These are phyloP conservation scores for Chloranthus sessilifolius DNA, from an alignment of 164 flowering plant species.

Conservation along the genomic window DNA sequence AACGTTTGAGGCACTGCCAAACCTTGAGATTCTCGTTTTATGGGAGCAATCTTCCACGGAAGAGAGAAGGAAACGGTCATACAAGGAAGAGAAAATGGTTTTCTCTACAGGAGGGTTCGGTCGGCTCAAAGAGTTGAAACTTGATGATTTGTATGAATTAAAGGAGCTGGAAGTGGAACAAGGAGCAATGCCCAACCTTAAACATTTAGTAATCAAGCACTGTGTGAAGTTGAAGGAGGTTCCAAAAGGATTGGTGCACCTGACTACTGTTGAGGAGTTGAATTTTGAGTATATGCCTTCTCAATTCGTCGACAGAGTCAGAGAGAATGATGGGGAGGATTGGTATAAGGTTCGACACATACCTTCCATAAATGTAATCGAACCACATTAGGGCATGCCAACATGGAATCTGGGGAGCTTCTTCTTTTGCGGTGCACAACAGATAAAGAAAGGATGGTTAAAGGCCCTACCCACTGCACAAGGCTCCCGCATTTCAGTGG, in stretches of 20 bases:
- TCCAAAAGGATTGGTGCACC: slow-evolving; percentile 24
- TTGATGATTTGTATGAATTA: not conserved
- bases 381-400: too few species aligned
- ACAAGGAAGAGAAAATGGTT: slow-evolving; percentile 13
- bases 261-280: slow-evolving; percentile 11
- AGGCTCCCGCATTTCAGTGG: too few species aligned
- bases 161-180: slow-evolving; percentile 2
- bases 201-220: not conserved
- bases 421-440: too few species aligned
- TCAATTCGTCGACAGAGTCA: not conserved
- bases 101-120: not conserved
- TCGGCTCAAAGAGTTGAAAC: not conserved
- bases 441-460: too few species aligned
- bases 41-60: slow-evolving; percentile 1
- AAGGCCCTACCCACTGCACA: too few species aligned
- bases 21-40: not conserved
- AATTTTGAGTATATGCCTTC: not conserved
- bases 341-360: not conserved
- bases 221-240: slow-evolving; percentile 21
- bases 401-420: too few species aligned
- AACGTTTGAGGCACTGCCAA: not conserved
- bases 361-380: not conserved
- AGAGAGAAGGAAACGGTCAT: not conserved
- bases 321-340: not conserved
- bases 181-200: not conserved